phyloP scores from a whole-genome alignment of 495 filamentous ascomycete genomes.

The Hypoxylon crocopeplum region DNA sequence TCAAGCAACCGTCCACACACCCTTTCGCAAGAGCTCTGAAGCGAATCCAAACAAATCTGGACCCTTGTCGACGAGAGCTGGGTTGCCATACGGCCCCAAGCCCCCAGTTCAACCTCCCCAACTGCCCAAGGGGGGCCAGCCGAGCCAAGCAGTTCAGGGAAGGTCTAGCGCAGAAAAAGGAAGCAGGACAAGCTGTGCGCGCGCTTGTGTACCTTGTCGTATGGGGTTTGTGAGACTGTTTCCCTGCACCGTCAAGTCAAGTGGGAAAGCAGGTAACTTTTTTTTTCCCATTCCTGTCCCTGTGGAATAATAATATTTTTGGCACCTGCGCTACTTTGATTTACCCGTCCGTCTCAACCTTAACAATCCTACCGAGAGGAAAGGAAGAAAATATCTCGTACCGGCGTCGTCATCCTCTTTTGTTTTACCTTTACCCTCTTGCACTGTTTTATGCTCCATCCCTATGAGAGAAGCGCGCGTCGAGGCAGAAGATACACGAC shows the following conservation, averaged over 20 bases:
- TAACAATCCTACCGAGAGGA: conserved; percentile 12
- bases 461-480: conserved; percentile 18
- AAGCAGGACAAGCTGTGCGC: conserved; percentile 10
- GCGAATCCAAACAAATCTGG: conserved; percentile 30
- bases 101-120: no score
- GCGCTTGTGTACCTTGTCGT: conserved; percentile 33
- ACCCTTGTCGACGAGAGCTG: conserved; percentile 33
- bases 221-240: conserved; percentile 31
- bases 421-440: neutral
- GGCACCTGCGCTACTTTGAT: conserved; percentile 32
- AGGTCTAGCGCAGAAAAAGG: conserved; percentile 29
- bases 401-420: conserved; percentile 18
- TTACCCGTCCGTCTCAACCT: conserved; percentile 30
- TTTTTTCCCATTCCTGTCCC: conserved; percentile 14
- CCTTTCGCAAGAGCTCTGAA: conserved; percentile 26
- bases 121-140: conserved; percentile 15
- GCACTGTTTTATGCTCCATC: conserved; percentile 5
- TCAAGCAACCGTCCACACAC: conserved; percentile 9
- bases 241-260: conserved; percentile 19
- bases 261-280: conserved; percentile 14
- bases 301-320: neutral
- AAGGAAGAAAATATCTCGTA: conserved; percentile 8
- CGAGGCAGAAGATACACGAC: conserved; percentile 12
- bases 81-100: conserved; percentile 21
- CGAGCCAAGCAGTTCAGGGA: conserved; percentile 23